Conservation (phyloP, 129 eudicot species). For the Heracleum sosnowskyi region DNA sequence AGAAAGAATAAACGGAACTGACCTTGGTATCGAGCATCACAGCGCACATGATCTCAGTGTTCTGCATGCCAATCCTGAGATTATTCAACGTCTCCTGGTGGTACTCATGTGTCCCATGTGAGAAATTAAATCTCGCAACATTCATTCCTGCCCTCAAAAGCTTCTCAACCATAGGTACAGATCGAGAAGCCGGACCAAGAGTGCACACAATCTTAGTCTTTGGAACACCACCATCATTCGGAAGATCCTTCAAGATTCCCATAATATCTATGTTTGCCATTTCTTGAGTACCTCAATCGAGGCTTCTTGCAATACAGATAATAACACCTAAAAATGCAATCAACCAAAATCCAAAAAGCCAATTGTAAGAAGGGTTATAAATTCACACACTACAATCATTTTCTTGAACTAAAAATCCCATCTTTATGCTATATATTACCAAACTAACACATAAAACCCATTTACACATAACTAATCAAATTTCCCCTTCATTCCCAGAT, state of each 20-base stretch:
- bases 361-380: neutral
- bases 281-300: neutral
- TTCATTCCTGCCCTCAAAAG: slow-evolving; percentile 86
- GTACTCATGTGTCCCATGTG: slow-evolving; percentile 85
- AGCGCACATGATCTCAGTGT: slow-evolving; percentile 70
- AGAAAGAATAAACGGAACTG: neutral
- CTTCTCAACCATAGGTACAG: slow-evolving; percentile 77
- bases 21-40: slow-evolving; percentile 89
- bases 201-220: slow-evolving; percentile 97
- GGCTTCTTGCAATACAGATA: neutral
- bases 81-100: slow-evolving; percentile 80
- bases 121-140: slow-evolving; percentile 82
- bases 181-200: slow-evolving; percentile 74
- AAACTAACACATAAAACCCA: neutral
- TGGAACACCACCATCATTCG: slow-evolving; percentile 53
- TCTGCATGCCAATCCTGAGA: slow-evolving; percentile 64
- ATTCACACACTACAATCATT: neutral
- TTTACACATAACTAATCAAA: neutral
- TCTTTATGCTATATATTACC: neutral
- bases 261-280: slow-evolving; percentile 85
- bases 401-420: neutral
- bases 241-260: slow-evolving; percentile 70
- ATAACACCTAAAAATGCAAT: neutral
- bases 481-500: neutral
- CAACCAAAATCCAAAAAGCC: neutral